phyloP scores from a whole-genome alignment of 2,329 filamentous ascomycete genomes.

The Verticillium isaacii region DNA sequence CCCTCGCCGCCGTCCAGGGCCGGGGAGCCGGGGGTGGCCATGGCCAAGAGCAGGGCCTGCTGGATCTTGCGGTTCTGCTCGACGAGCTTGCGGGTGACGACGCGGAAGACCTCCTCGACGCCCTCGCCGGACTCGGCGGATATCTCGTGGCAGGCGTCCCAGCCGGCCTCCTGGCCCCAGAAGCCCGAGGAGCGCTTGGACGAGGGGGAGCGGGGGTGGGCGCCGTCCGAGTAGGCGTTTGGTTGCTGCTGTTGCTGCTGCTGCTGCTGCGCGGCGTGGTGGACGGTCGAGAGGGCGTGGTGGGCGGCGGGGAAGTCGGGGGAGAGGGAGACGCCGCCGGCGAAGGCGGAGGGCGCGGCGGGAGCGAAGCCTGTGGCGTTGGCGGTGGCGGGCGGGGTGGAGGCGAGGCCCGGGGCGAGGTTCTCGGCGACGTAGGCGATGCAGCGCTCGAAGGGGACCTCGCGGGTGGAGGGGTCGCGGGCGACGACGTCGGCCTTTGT shows the following conservation, averaged over 20 bases:
- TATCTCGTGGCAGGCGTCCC: slow-evolving; percentile 97
- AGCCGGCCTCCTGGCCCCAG: slow-evolving; percentile 90
- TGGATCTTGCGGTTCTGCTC: slow-evolving; percentile 61
- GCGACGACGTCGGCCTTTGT: slow-evolving; percentile 91
- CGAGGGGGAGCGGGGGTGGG: slow-evolving; percentile 54
- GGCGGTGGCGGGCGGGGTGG: slow-evolving; percentile 64
- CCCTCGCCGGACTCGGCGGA: slow-evolving; percentile 91
- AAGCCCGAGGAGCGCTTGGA: slow-evolving; percentile 69
- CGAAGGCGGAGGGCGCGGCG: slow-evolving; percentile 5
- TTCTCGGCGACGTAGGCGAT: slow-evolving; percentile 95
- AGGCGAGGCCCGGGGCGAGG: slow-evolving; percentile 65
- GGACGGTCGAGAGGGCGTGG: slow-evolving; percentile 8
- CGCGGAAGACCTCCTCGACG: slow-evolving; percentile 91
- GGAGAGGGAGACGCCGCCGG: not conserved
- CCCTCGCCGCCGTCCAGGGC: slow-evolving; percentile 40
- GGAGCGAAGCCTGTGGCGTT: slow-evolving; percentile 27
- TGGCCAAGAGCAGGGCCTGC: slow-evolving; percentile 52
- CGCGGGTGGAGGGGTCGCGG: slow-evolving; percentile 69
- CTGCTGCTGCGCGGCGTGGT: slow-evolving; percentile 2
- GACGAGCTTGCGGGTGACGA: slow-evolving; percentile 57
- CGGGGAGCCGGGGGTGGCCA: slow-evolving; percentile 44
- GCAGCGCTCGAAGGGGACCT: slow-evolving; percentile 91
- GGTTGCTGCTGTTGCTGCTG: slow-evolving; percentile 3
- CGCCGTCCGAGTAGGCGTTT: slow-evolving; percentile 13
- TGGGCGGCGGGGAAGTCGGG: slow-evolving; percentile 12